Evolutionary conservation across 2,329 filamentous ascomycete genomes (phyloP).

Genomic region (Colletotrichum paranaense): DNA sequence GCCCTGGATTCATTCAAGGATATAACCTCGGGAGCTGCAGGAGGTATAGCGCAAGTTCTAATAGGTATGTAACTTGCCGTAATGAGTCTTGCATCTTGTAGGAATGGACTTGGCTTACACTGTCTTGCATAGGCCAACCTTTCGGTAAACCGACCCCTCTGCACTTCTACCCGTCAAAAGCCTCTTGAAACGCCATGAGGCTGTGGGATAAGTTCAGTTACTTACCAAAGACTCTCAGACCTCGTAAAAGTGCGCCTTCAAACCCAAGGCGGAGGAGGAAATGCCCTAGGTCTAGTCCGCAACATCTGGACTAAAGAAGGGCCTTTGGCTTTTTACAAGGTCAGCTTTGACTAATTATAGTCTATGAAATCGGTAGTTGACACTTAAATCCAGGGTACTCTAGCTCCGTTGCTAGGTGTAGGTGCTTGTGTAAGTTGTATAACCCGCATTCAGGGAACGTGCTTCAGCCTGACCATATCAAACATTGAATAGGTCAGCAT

Average conservation of each 20-base stretch:
- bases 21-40: too few species aligned
- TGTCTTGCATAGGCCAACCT: background rate
- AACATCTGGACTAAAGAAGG: background rate
- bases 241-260: background rate
- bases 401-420: background rate
- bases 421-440: background rate
- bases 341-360: background rate
- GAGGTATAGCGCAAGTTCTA: too few species aligned
- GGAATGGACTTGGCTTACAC: background rate
- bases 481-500: background rate
- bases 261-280: background rate
- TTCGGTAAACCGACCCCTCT: background rate
- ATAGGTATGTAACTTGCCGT: too few species aligned
- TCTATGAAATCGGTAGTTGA: background rate
- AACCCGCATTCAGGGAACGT: background rate
- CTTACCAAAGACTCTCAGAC: background rate
- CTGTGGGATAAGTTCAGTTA: background rate
- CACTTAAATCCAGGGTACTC: background rate
- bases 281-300: background rate
- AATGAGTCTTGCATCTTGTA: too few species aligned
- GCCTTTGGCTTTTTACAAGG: background rate
- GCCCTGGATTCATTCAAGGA: too few species aligned
- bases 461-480: background rate
- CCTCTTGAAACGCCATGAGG: background rate
- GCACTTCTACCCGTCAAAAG: background rate